Conservation (phyloP, 768 basidiomycete species). For the Ramaria sp. region DNA sequence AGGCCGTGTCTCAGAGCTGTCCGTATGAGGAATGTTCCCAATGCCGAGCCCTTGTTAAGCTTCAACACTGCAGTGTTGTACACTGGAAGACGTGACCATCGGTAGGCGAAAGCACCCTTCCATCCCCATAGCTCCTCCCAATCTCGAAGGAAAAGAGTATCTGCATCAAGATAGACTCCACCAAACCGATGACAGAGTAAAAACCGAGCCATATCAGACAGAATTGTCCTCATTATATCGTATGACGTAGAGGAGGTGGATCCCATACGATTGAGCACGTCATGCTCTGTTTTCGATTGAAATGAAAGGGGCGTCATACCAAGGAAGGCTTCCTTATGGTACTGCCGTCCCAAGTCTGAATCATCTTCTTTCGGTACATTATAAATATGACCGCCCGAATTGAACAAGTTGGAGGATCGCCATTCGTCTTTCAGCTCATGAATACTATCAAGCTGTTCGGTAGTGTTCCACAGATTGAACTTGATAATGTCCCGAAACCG, state of each 20-base stretch:
- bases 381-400: slow-evolving; percentile 72
- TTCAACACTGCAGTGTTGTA: slow-evolving; percentile 97
- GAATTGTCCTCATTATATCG: slow-evolving; percentile 83
- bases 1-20: slow-evolving; percentile 91
- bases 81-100: slow-evolving; percentile 86
- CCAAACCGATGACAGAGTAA: slow-evolving; percentile 93
- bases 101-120: slow-evolving; percentile 93
- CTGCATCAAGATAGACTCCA: slow-evolving; percentile 94
- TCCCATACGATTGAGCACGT: slow-evolving; percentile 72
- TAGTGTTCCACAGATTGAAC: slow-evolving; percentile 98
- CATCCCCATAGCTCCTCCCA: slow-evolving; percentile 99
- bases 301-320: neutral
- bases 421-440: slow-evolving; percentile 87
- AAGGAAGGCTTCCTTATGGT: slow-evolving; percentile 11
- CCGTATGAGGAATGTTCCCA: slow-evolving; percentile 88
- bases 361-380: slow-evolving; percentile 38
- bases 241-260: slow-evolving; percentile 83
- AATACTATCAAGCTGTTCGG: slow-evolving; percentile 87
- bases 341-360: slow-evolving; percentile 26
- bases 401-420: slow-evolving; percentile 81
- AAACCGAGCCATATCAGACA: slow-evolving; percentile 98
- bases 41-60: slow-evolving; percentile 84
- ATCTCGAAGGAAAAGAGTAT: slow-evolving; percentile 90
- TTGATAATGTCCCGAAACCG: slow-evolving; percentile 86
- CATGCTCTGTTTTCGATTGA: slow-evolving; percentile 20